These are phyloP conservation scores for Tricladium varicosporioides DNA, from an alignment of 2,329 filamentous ascomycete species.

Conservation along the genomic window DNA sequence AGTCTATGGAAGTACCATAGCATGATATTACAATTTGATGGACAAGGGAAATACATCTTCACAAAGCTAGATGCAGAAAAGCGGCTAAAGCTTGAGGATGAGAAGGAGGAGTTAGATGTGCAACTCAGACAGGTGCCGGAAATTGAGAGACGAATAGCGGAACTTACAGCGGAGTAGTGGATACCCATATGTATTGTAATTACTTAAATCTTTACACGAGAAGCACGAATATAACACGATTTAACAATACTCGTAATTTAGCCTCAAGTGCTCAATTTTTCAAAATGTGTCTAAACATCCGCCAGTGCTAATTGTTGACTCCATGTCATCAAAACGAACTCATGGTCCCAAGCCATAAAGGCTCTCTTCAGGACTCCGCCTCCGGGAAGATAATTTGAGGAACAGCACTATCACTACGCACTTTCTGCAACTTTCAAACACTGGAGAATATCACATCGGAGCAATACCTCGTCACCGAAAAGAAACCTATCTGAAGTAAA, in stretches of 20 bases:
- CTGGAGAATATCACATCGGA: too few relatives aligned
- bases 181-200: not conserved
- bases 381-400: too few relatives aligned
- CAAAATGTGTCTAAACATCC: too few relatives aligned
- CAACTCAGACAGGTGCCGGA: conserved; percentile 83
- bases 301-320: too few relatives aligned
- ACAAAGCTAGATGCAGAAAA: conserved; percentile 85
- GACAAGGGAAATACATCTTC: conserved; percentile 88
- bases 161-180: conserved; percentile 57
- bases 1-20: conserved; percentile 97
- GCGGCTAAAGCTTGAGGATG: conserved; percentile 84
- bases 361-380: too few relatives aligned
- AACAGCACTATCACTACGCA: too few relatives aligned
- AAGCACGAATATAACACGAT: not conserved
- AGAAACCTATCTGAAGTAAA: too few relatives aligned
- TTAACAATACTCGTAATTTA: not conserved
- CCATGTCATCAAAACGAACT: too few relatives aligned
- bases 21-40: conserved; percentile 94
- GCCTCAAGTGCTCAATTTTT: not conserved
- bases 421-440: too few relatives aligned
- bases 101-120: conserved; percentile 91
- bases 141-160: conserved; percentile 78
- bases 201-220: not conserved
- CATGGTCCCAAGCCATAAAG: too few relatives aligned
- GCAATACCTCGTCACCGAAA: too few relatives aligned